phyloP scores from a whole-genome alignment of 495 filamentous ascomycete species.

The Hypoxylon trugodes region DNA sequence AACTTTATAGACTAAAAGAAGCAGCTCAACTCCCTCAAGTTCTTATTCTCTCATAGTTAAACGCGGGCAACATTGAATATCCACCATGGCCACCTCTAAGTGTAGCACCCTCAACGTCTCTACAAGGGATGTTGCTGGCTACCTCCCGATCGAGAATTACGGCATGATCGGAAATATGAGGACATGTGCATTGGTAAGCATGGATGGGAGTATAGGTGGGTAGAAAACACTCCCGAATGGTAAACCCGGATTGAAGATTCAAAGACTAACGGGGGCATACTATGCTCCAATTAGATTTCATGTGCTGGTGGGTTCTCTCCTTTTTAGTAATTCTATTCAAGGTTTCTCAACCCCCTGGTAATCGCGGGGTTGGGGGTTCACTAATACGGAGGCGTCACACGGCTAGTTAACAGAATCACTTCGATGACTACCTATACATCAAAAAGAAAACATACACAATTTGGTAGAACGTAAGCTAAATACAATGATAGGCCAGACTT shows the following conservation, averaged over 20 bases:
- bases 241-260: background rate
- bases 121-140: conserved; percentile 49
- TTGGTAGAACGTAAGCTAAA: conserved; percentile 15
- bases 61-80: background rate
- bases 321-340: background rate
- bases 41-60: background rate
- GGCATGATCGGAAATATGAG: conserved; percentile 80
- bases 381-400: background rate
- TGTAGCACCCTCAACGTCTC: conserved; percentile 41
- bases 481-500: conserved; percentile 65
- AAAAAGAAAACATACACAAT: too few relatives aligned
- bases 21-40: background rate
- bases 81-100: conserved; percentile 32
- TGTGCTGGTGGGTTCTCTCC: conserved; percentile 68
- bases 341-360: background rate
- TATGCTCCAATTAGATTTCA: conserved; percentile 59
- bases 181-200: conserved; percentile 76
- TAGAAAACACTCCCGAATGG: background rate
- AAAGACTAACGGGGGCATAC: conserved; percentile 8
- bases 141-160: conserved; percentile 77
- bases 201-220: conserved; percentile 67
- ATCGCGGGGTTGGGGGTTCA: background rate
- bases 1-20: background rate
- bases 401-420: too few relatives aligned
- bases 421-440: too few relatives aligned